Evolutionary conservation across 495 filamentous ascomycete species (phyloP).

Genomic region (Aspergillus carlsbadensis): DNA sequence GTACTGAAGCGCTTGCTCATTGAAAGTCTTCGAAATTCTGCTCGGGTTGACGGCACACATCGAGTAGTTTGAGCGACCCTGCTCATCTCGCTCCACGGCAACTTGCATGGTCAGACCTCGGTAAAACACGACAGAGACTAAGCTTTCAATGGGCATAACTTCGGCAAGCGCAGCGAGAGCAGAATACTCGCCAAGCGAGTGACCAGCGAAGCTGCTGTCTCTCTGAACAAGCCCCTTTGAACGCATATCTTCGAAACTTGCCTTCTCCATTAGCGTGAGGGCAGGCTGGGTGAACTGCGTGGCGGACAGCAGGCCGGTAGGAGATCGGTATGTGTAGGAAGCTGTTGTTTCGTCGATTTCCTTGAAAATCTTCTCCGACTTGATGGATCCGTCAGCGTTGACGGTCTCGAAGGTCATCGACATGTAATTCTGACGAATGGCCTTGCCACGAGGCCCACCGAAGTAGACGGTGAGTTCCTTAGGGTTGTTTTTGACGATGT

Average conservation of each 20-base stretch:
- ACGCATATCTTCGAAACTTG: slow-evolving; percentile 98
- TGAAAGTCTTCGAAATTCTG: slow-evolving; percentile 96
- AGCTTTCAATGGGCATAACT: slow-evolving; percentile 97
- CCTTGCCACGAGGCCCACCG: slow-evolving; percentile 92
- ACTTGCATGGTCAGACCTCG: slow-evolving; percentile 99
- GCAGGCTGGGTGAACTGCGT: slow-evolving; percentile 99
- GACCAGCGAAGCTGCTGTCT: slow-evolving; percentile 95
- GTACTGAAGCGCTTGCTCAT: slow-evolving; percentile 92
- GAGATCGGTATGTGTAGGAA: slow-evolving; percentile 95
- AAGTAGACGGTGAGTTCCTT: slow-evolving; percentile 99
- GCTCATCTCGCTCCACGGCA: slow-evolving; percentile 91
- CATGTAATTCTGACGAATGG: slow-evolving; percentile 98
- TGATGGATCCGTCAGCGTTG: slow-evolving; percentile 82
- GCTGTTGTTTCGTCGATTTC: slow-evolving; percentile 87
- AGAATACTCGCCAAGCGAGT: slow-evolving; percentile 98
- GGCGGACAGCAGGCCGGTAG: slow-evolving; percentile 90
- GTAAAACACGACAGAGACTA: slow-evolving; percentile 99
- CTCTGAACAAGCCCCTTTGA: slow-evolving; percentile 93
- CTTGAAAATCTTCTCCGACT: slow-evolving; percentile 99
- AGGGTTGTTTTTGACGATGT: slow-evolving; percentile 99
- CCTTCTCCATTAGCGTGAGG: slow-evolving; percentile 98
- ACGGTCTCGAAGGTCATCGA: slow-evolving; percentile 99
- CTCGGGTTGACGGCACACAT: slow-evolving; percentile 99
- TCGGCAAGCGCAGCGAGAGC: slow-evolving; percentile 94
- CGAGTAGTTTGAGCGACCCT: slow-evolving; percentile 92